Base-by-base conservation (phyloP, 1,284 basidiomycete species). In the Stereum hirsutum region DNA sequence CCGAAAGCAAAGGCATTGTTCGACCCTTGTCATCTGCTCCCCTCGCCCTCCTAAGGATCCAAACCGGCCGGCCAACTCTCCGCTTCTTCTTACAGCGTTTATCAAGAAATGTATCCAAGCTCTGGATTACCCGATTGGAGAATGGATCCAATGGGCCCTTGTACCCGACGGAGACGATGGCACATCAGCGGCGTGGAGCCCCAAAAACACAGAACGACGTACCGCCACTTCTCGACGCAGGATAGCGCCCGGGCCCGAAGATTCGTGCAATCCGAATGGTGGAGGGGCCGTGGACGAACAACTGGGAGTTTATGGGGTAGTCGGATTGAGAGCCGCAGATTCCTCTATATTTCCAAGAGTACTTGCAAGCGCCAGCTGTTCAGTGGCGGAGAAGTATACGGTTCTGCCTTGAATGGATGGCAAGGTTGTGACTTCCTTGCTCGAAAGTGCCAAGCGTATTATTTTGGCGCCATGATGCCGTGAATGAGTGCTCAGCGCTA, bases 31-130 rank as follows among this genome's bases (percentile, higher is more conserved):
- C 62, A 4, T 19, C 53, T 10, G 54, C 70, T 47, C 65, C 69
- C 0, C 46, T 47, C 11, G 60, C 58, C 5, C 61, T 62, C 26
- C 63, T 70, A 2, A 42, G 55, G 30, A 52, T 69, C 43, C 62
- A 73, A 46, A 63, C 66, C n/a, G 56, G 55, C 49, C 61, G 12
- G 54, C 74, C 17, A 60, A 70, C 38, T 63, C 67, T 25, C 59
- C 59, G 10, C 49, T 71, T 38, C 62, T 62, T 20, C 57, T 66
- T 42, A 56, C 66, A 0, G 49, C 66, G 11, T 62, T 63, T 35
- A 57, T 74, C n/a, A 60, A 59, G 0, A 52, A 60, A 36, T 52
- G 54, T 3, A 65, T 71, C 51, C 48, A 45, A 12, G 39, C 35
- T 6, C 41, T 40, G 11, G 54, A 54, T 1, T 54, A 60, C 40